Evolutionary conservation across 257 asterid species (phyloP), one percentile per base, ranked within the genome.

Genomic region (Nicotiana sylvestris): DNA sequence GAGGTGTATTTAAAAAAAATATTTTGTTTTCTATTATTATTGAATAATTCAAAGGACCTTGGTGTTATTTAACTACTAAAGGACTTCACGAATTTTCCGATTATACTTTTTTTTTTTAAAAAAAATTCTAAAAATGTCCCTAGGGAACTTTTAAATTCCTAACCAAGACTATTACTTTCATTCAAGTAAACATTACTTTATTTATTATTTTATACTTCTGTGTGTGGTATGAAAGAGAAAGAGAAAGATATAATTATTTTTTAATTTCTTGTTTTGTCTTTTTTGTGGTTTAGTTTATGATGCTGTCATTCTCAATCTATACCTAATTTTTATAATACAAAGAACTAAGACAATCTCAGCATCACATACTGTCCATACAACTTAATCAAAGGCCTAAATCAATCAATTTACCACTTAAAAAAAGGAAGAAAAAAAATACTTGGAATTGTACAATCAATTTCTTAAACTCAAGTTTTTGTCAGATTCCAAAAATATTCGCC

Each of bases 311-410:
- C 80, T 74, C 80, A 27, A 49, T 49, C 80, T 15, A 27, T 74
- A 74, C 80, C 80, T 74, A 74, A 74, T 49, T 49, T 25, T 68
- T 13, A 49, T 74, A 74, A 51, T 27, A 51, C 16, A 74, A 49
- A 72, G 11, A 69, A 72, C 4, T 46, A 46, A 72, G 60, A 43
- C 60, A 21, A 72, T 21, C 29, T 69, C 60, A 46, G 43, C 12
- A 72, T 33, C 7, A 43, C 21, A 25, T 25, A 74, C 2, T 49
- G 37, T 0, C 61, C 15, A 74, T 74, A 49, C 2, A 49, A 49
- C 25, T 35, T 25, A 49, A 74, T 74, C 27, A 13, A 49, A 27
- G 25, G 25, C 62, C 51, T 49, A 6, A 51, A 74, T 49, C 62
- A 49, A 49, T 49, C 80, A 74, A 15, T 37, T 46, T 33, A 3